Evolutionary conservation across 2,329 filamentous ascomycete species (phyloP).

Genomic region (Drechslera avenae): DNA sequence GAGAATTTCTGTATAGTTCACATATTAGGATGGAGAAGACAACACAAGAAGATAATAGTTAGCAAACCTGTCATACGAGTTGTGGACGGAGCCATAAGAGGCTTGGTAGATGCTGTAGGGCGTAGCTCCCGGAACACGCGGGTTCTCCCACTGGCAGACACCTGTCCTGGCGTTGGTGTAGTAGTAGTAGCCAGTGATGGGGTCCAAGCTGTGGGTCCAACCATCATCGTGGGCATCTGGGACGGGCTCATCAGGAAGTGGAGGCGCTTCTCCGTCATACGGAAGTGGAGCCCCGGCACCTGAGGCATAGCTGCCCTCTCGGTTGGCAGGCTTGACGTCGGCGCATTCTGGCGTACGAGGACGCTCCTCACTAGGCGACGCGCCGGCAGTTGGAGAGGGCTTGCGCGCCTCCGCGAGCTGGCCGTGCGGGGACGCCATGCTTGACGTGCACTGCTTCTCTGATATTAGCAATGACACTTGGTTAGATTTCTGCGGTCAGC

Average conservation of each 20-base stretch:
- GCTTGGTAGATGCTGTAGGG: slow-evolving; percentile 2
- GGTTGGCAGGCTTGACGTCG: slow-evolving; percentile 9
- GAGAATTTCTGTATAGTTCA: slow-evolving; percentile 31
- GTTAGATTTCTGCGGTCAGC: slow-evolving; percentile 22
- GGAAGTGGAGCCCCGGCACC: slow-evolving; percentile 31
- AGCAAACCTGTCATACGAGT: slow-evolving; percentile 47
- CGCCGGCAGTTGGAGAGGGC: slow-evolving; percentile 15
- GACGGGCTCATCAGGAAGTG: slow-evolving; percentile 58
- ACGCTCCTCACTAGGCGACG: slow-evolving; percentile 14
- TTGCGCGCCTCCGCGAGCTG: slow-evolving; percentile 18
- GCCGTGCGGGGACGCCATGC: slow-evolving; percentile 21
- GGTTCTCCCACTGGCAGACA: slow-evolving; percentile 82
- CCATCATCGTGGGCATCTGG: slow-evolving; percentile 62
- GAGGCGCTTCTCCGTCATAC: slow-evolving; percentile 39
- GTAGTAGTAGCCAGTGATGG: slow-evolving; percentile 71
- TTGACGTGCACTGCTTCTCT: slow-evolving; percentile 10
- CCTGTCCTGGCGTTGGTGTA: slow-evolving; percentile 83
- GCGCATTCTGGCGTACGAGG: slow-evolving; percentile 11
- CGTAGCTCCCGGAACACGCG: slow-evolving; percentile 65
- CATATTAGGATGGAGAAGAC: slow-evolving; percentile 40
- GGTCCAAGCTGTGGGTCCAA: slow-evolving; percentile 82
- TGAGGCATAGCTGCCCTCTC: slow-evolving; percentile 16
- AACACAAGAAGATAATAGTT: slow-evolving; percentile 36
- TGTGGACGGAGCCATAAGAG: neutral
- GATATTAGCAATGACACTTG: slow-evolving; percentile 24